These are phyloP conservation scores for Microstroma glucosiphilum DNA, from an alignment of 1,284 basidiomycete genomes.

Conservation along the genomic window DNA sequence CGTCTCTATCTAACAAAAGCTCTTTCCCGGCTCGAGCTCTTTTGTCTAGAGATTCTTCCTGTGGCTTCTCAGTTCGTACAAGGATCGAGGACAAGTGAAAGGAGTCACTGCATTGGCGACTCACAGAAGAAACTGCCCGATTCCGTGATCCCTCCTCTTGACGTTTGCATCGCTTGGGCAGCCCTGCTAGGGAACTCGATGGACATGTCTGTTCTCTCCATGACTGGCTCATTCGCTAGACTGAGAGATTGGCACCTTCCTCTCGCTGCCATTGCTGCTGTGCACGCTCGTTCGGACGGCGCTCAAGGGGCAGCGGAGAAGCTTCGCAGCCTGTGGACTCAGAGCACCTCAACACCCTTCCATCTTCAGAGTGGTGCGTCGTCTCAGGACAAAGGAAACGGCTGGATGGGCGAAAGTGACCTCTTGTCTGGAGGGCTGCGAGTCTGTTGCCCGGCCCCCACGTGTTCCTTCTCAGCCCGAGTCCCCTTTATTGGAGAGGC, in stretches of 20 bases:
- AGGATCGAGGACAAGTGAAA: not conserved
- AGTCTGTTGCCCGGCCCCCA: not conserved
- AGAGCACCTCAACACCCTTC: not conserved
- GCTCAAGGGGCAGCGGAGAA: not conserved
- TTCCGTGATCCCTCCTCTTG: not conserved
- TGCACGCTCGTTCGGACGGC: not conserved
- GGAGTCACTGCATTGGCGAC: not conserved
- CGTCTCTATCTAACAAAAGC: not conserved
- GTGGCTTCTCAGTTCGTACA: not conserved
- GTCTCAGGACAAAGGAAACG: not conserved
- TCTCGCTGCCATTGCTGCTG: not conserved
- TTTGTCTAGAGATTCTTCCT: not conserved
- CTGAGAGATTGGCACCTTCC: not conserved
- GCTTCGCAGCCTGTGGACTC: not conserved
- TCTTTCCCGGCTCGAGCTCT: not conserved
- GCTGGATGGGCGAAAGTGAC: not conserved
- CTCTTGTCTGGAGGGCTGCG: not conserved
- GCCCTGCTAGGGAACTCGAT: not conserved
- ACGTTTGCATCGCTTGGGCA: constrained; percentile 2
- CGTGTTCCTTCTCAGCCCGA: not conserved
- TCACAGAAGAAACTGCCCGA: not conserved
- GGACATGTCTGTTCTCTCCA: not conserved
- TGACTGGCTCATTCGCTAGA: not conserved
- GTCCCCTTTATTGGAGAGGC: not conserved
- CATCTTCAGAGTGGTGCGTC: not conserved